Percentiles rank a stretch among this genome's conserved stretches.
These are phyloP conservation scores for Aspergillus fumigatiaffinis DNA, from an alignment of 2,329 filamentous ascomycete species.

Conservation along the genomic window DNA sequence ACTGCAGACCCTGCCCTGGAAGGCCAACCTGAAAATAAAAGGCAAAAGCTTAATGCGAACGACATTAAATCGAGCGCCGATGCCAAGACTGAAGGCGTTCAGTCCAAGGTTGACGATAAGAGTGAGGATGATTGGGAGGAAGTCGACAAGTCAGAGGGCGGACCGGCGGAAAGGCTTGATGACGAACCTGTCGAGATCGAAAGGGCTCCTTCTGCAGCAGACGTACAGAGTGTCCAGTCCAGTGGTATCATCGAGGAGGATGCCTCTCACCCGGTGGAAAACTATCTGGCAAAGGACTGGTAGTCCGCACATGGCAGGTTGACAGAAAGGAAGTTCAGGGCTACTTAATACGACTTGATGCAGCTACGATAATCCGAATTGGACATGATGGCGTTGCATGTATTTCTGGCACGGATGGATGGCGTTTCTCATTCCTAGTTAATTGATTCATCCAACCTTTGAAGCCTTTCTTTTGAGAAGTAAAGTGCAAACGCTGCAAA, in stretches of 20 bases:
- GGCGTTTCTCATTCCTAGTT: not conserved
- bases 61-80: constrained; percentile 2
- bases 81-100: constrained; percentile 2
- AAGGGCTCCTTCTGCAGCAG: constrained; percentile 24
- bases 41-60: constrained; percentile 37
- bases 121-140: constrained; percentile 41
- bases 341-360: not conserved
- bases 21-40: constrained; percentile 46
- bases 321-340: not conserved
- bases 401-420: not conserved
- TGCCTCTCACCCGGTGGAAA: constrained; percentile 18
- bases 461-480: not conserved
- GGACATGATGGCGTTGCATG: not conserved
- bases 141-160: constrained; percentile 27
- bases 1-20: constrained; percentile 43
- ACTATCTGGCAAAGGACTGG: constrained; percentile 19
- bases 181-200: constrained; percentile 33
- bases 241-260: constrained; percentile 27
- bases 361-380: not conserved
- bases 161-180: constrained; percentile 24
- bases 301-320: not conserved
- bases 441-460: not conserved
- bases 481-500: constrained; percentile 17
- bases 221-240: constrained; percentile 35
- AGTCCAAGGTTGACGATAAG: constrained; percentile 20